phyloP scores from a whole-genome alignment of 2,329 filamentous ascomycete species.

The Aspergillus sp. region DNA sequence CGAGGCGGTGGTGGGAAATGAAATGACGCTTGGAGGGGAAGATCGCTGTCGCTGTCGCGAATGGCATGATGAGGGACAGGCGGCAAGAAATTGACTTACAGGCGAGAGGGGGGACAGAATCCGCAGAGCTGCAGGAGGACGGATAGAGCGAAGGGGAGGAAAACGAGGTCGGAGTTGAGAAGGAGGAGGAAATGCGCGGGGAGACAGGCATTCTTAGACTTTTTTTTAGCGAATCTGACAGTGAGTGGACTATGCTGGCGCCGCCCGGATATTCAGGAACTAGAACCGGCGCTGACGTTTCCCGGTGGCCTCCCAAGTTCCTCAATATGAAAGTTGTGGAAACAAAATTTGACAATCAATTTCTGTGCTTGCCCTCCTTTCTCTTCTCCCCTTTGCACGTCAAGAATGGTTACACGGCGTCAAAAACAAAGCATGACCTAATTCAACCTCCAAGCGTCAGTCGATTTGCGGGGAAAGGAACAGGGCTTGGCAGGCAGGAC shows the following conservation, averaged over 20 bases:
- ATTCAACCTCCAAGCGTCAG: not conserved
- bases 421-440: slow-evolving; percentile 2
- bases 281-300: not conserved
- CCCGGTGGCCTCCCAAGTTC: not conserved
- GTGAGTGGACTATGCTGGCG: not conserved
- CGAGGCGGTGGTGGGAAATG: not conserved
- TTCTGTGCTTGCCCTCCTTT: not conserved
- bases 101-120: slow-evolving; percentile 18
- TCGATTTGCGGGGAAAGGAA: slow-evolving; percentile 5
- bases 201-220: slow-evolving; percentile 14
- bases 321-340: not conserved
- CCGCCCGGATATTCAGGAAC: slow-evolving; percentile 3
- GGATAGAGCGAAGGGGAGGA: slow-evolving; percentile 30
- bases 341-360: not conserved
- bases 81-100: slow-evolving; percentile 13
- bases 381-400: not conserved
- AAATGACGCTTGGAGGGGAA: not conserved
- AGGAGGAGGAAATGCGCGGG: slow-evolving; percentile 15
- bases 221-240: not conserved
- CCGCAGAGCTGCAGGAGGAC: slow-evolving; percentile 31
- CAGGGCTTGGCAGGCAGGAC: not conserved
- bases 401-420: not conserved
- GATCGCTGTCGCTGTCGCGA: not conserved
- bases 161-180: slow-evolving; percentile 22
- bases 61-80: slow-evolving; percentile 1